Conservation (phyloP, 495 filamentous ascomycete genomes). For the Eremomyces bilateralis region DNA sequence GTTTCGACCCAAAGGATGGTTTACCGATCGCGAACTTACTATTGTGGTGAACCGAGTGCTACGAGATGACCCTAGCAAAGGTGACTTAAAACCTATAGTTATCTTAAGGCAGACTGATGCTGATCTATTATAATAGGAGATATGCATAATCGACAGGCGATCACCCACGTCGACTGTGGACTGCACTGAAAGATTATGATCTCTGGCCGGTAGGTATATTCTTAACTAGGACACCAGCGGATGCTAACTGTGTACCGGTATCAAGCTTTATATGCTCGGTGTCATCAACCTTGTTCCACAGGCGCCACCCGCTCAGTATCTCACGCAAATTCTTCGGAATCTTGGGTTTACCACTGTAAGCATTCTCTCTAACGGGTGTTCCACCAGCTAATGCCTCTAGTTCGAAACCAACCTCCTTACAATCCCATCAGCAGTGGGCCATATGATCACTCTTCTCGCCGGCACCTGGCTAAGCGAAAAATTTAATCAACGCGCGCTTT, state of each 20-base stretch:
- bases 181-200: conserved; percentile 29
- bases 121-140: too few relatives aligned
- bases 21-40: conserved; percentile 31
- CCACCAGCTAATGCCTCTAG: too few relatives aligned
- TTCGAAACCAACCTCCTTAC: conserved; percentile 33
- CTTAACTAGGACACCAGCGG: too few relatives aligned
- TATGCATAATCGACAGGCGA: conserved; percentile 38
- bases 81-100: too few relatives aligned
- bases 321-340: conserved; percentile 27
- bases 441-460: conserved; percentile 23
- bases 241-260: too few relatives aligned
- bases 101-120: too few relatives aligned
- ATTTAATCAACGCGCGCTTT: conserved; percentile 29
- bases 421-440: conserved; percentile 28
- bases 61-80: conserved; percentile 42
- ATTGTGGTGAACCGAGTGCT: conserved; percentile 41
- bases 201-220: conserved; percentile 39
- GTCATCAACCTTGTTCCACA: conserved; percentile 30
- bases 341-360: conserved; percentile 28
- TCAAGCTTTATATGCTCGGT: conserved; percentile 12
- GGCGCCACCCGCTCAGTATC: conserved; percentile 22
- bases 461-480: conserved; percentile 33
- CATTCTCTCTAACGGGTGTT: too few relatives aligned
- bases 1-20: conserved; percentile 38
- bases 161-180: conserved; percentile 22